Percentiles rank a stretch among this genome's conserved stretches.
phyloP scores from a whole-genome alignment of 345 rosid genomes.

The Eucalyptus urophylla region DNA sequence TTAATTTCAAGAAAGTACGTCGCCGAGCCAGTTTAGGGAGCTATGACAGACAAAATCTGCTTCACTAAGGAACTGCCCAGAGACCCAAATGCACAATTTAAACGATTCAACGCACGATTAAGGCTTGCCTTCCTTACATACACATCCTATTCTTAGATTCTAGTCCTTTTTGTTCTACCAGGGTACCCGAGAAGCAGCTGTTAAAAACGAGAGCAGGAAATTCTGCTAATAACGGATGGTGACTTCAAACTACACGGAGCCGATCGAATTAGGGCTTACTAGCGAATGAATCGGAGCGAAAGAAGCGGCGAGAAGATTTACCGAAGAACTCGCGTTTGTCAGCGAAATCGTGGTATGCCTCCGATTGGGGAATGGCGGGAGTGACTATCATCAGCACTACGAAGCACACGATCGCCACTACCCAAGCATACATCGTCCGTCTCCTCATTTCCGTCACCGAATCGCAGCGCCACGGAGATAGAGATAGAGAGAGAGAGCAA shows the following conservation, averaged over 20 bases:
- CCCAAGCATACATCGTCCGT: slow-evolving; percentile 48
- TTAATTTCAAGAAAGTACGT: neutral
- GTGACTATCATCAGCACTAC: slow-evolving; percentile 76
- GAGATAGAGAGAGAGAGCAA: neutral
- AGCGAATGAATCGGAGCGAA: neutral
- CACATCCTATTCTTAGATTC: neutral
- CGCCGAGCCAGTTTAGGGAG: neutral
- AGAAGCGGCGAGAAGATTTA: neutral
- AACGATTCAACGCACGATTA: neutral
- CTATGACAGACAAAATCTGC: neutral
- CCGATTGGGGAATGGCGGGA: slow-evolving; percentile 73
- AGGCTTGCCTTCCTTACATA: neutral
- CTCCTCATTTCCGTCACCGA: slow-evolving; percentile 22
- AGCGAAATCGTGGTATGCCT: slow-evolving; percentile 84
- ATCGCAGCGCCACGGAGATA: neutral
- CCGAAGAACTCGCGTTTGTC: slow-evolving; percentile 79
- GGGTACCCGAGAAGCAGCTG: neutral
- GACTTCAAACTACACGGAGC: neutral
- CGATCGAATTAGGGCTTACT: neutral
- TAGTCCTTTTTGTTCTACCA: neutral
- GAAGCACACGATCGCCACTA: slow-evolving; percentile 55
- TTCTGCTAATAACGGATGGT: neutral
- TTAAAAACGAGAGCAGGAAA: neutral
- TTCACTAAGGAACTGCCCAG: neutral
- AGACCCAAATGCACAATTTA: neutral